Percentiles rank a stretch among this genome's conserved stretches.
These are phyloP conservation scores for Sporisorium graminicola DNA, from an alignment of 1,284 basidiomycete species.

Conservation along the genomic window DNA sequence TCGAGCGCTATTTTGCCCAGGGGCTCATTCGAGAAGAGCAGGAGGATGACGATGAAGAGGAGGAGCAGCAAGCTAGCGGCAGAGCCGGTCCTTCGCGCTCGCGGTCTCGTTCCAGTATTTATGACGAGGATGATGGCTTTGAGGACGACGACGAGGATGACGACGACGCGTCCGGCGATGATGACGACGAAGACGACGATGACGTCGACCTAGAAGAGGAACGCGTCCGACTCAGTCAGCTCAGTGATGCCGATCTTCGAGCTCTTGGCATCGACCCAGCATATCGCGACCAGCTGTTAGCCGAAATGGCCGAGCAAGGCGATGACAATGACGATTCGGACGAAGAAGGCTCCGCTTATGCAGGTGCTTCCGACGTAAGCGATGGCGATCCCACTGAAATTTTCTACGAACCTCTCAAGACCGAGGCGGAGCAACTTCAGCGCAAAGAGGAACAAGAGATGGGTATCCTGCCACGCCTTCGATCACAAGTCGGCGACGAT, in stretches of 20 bases:
- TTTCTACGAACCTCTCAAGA: slow-evolving; percentile 63
- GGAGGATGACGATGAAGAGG: slow-evolving; percentile 62
- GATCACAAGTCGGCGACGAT: slow-evolving; percentile 36
- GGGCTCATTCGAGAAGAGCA: slow-evolving; percentile 41
- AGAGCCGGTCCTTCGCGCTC: slow-evolving; percentile 24
- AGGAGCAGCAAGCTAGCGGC: slow-evolving; percentile 35
- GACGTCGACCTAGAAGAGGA: slow-evolving; percentile 44
- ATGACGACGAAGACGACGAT: slow-evolving; percentile 53
- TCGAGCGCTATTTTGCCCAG: slow-evolving; percentile 68
- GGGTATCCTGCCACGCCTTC: slow-evolving; percentile 42
- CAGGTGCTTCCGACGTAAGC: slow-evolving; percentile 65
- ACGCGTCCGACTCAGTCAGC: slow-evolving; percentile 36
- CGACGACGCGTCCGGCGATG: slow-evolving; percentile 33
- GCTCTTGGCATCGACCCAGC: slow-evolving; percentile 57
- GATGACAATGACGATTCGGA: slow-evolving; percentile 54
- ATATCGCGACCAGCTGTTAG: slow-evolving; percentile 34
- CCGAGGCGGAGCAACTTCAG: slow-evolving; percentile 60
- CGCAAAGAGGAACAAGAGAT: slow-evolving; percentile 60
- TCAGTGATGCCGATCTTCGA: slow-evolving; percentile 57
- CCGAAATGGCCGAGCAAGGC: slow-evolving; percentile 50
- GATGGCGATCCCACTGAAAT: slow-evolving; percentile 60
- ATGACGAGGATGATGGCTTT: slow-evolving; percentile 34
- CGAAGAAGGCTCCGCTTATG: slow-evolving; percentile 51
- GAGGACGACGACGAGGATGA: slow-evolving; percentile 37
- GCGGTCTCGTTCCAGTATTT: slow-evolving; percentile 2